phyloP scores from a whole-genome alignment of 345 rosid genomes.

The Pistacia integerrima region DNA sequence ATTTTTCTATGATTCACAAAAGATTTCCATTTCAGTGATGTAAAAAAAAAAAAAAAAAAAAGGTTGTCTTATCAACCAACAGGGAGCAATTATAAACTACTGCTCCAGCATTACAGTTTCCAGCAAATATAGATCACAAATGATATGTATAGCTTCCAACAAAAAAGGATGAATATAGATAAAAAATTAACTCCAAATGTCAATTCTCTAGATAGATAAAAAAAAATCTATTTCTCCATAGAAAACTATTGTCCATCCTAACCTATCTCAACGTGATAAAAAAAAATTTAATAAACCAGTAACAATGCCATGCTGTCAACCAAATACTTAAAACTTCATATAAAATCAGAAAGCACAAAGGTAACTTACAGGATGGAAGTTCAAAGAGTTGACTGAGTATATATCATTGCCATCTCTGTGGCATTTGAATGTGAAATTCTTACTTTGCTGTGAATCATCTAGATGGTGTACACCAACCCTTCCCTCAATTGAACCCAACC shows the following conservation, averaged over 20 bases:
- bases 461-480: conserved; percentile 97
- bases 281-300: neutral
- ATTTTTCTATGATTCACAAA: no score
- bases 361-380: conserved; percentile 89
- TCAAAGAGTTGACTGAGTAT: conserved; percentile 91
- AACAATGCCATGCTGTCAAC: neutral
- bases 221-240: neutral
- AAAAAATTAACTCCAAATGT: no score
- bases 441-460: conserved; percentile 78
- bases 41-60: no score
- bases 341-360: neutral
- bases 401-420: conserved; percentile 91
- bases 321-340: neutral
- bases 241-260: neutral
- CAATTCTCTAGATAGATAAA: no score
- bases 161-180: no score
- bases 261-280: neutral
- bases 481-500: conserved; percentile 99
- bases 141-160: no score
- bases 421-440: conserved; percentile 97
- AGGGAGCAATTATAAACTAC: no score
- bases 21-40: no score
- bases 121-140: no score
- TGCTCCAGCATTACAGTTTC: no score
- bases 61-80: no score